phyloP scores from a whole-genome alignment of 345 rosid genomes.

The Theobroma cacao region DNA sequence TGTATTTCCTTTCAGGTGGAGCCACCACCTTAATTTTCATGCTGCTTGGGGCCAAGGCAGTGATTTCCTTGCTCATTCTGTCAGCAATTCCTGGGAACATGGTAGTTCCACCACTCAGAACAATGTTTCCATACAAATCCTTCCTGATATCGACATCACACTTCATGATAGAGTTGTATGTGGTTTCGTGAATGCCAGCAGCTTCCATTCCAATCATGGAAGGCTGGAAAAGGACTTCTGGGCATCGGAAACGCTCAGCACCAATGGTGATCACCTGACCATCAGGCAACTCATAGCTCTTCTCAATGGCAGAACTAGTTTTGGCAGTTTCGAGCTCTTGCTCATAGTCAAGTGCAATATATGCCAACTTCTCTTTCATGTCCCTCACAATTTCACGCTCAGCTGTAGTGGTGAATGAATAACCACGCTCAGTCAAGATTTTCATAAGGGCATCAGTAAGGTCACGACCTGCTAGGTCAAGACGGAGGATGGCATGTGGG shows the following conservation, averaged over 20 bases:
- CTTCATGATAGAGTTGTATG: constrained; percentile 60
- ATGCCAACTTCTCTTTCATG: constrained; percentile 66
- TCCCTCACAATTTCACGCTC: constrained; percentile 74
- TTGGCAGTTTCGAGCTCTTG: constrained; percentile 65
- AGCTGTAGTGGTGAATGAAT: constrained; percentile 73
- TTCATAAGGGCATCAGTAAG: constrained; percentile 64
- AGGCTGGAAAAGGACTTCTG: constrained; percentile 72
- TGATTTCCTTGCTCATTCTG: constrained; percentile 71
- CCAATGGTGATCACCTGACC: constrained; percentile 73
- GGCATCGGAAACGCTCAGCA: constrained; percentile 65
- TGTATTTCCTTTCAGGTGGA: constrained; percentile 65
- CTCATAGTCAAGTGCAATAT: constrained; percentile 66
- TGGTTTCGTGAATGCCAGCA: constrained; percentile 64
- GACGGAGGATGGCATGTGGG: constrained; percentile 64
- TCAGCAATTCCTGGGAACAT: constrained; percentile 64
- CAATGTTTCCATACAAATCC: constrained; percentile 64
- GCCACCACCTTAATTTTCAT: constrained; percentile 67
- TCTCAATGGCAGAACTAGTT: constrained; percentile 58
- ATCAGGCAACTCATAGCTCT: constrained; percentile 69
- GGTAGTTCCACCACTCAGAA: constrained; percentile 63
- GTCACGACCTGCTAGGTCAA: constrained; percentile 57
- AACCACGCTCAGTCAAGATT: constrained; percentile 59
- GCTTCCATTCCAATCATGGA: constrained; percentile 74
- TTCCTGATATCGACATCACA: constrained; percentile 65
- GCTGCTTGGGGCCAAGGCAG: constrained; percentile 68